These are phyloP conservation scores for Citrus sinensis DNA, from an alignment of 345 rosid genomes.

Conservation along the genomic window DVS_A1.0 CM039163.1:11919501-11920000, in stretches of 20 bases:
- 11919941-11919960: background rate
- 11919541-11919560: background rate
- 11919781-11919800: background rate
- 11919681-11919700: background rate
- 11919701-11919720: background rate
- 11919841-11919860: background rate
- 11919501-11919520: background rate
- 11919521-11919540: background rate
- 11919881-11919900: too few species aligned
- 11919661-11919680: background rate
- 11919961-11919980: background rate
- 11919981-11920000: background rate
- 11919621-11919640: background rate
- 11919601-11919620: background rate
- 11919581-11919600: background rate
- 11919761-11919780: background rate
- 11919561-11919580: background rate
- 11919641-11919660: background rate
- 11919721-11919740: background rate
- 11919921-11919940: background rate
- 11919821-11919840: background rate
- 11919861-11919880: too few species aligned
- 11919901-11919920: background rate
- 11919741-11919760: background rate
- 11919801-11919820: background rate